phyloP scores from a whole-genome alignment of 768 basidiomycete genomes.

The Russula lepida region DNA sequence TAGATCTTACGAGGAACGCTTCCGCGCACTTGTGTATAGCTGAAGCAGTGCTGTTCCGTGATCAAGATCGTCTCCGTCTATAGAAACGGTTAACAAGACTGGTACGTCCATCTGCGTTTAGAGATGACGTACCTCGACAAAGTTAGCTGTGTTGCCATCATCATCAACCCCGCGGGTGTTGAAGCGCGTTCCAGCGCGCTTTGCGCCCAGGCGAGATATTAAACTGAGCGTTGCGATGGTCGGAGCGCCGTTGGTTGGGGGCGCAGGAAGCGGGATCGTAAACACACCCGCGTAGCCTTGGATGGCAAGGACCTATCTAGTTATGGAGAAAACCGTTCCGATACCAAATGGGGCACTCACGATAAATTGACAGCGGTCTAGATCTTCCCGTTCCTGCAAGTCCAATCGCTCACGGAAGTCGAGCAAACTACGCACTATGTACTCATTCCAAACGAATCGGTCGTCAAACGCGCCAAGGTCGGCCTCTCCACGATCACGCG shows the following conservation, averaged over 20 bases:
- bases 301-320: conserved; percentile 67
- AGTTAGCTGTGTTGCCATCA: conserved; percentile 90
- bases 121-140: conserved; percentile 67
- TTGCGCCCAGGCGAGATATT: conserved; percentile 86
- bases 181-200: conserved; percentile 93
- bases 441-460: conserved; percentile 94
- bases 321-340: conserved; percentile 5
- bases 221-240: conserved; percentile 68
- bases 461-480: conserved; percentile 66
- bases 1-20: conserved; percentile 80
- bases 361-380: conserved; percentile 81
- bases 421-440: conserved; percentile 76
- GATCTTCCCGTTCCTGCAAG: conserved; percentile 52
- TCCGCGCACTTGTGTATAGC: conserved; percentile 90
- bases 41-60: conserved; percentile 79
- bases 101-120: neutral
- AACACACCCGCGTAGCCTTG: conserved; percentile 90
- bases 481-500: conserved; percentile 37
- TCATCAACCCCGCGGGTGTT: conserved; percentile 96
- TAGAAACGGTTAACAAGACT: neutral
- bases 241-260: conserved; percentile 65
- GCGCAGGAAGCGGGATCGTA: conserved; percentile 68
- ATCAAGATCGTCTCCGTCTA: conserved; percentile 89
- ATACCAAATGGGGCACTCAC: conserved; percentile 37
- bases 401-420: conserved; percentile 82